Evolutionary conservation across 768 basidiomycete genomes (phyloP).

Genomic region (Lactarius sp.): DNA sequence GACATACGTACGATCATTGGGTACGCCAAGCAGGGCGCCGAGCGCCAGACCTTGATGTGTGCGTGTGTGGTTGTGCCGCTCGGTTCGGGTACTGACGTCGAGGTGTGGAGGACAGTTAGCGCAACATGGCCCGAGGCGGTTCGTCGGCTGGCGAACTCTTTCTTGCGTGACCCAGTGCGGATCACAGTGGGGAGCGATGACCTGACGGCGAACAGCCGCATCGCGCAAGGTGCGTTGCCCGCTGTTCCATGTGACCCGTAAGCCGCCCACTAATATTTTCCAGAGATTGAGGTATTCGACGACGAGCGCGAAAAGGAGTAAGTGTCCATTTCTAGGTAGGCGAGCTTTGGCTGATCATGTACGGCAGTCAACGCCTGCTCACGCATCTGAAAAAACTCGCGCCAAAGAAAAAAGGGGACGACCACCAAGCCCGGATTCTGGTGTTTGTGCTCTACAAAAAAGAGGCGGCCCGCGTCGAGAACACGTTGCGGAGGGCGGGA

Average conservation of each 20-base stretch:
- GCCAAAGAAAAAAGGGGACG: constrained; percentile 57
- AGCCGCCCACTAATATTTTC: neutral
- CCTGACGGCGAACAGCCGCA: constrained; percentile 86
- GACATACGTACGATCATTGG: constrained; percentile 91
- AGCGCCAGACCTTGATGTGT: constrained; percentile 94
- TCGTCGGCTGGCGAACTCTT: constrained; percentile 79
- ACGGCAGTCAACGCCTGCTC: constrained; percentile 54
- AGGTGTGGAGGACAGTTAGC: constrained; percentile 54
- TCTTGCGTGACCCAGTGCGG: constrained; percentile 77
- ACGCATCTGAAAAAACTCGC: constrained; percentile 49
- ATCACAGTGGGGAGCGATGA: constrained; percentile 96
- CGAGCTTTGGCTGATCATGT: neutral
- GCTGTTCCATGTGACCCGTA: neutral
- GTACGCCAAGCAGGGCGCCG: constrained; percentile 56
- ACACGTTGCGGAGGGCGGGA: constrained; percentile 65
- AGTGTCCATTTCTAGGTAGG: constrained; percentile 26
- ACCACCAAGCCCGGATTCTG: constrained; percentile 64
- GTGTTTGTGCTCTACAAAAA: constrained; percentile 98
- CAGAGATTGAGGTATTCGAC: constrained; percentile 84
- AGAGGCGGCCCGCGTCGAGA: constrained; percentile 88
- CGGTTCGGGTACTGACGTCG: neutral
- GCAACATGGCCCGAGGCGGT: constrained; percentile 99
- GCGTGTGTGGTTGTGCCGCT: constrained; percentile 29
- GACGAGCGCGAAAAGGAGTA: constrained; percentile 84
- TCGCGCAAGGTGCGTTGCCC: constrained; percentile 58